Evolutionary conservation across 2,329 filamentous ascomycete species (phyloP), one percentile per base, ranked within the genome.

Genomic region (Epichloe festucae): DNA sequence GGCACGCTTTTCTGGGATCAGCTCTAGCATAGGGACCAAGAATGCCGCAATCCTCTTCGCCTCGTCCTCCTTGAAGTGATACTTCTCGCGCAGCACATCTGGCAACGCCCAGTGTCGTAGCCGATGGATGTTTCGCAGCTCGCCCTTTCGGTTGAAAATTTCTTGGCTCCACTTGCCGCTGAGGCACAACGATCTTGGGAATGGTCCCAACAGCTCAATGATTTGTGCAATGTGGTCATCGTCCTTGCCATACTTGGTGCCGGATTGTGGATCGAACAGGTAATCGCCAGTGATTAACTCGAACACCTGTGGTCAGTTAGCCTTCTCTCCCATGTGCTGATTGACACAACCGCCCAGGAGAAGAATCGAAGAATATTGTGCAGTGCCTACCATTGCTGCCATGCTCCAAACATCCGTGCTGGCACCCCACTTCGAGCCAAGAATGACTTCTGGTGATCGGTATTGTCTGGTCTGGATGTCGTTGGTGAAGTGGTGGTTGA

Each of bases 391-490:
- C 93, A 98, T 98, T 59, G 87, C 87, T 53, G 93, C 90, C 93
- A 98, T 98, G 70, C 91, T 97, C 93, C 93, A 98, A 7, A 97
- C 87, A 69, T 98, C 93, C 2, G 93, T 97, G 65, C 91, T 97
- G n/a, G 93, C 93, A 59, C 93, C 93, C 93, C 93, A 98, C 73
- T 97, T 97, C 3, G 89, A 82, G 40, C 93, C 93, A 19, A 98
- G 74, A 54, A 98, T 97, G 52, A 98, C 93, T 70, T 98, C 93
- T 1, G 93, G 93, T 1, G 93, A 97, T 52, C 93, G 79, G 69
- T 98, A 98, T 70, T 98, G 93, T 62, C 93, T 79, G 8, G 93
- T 98, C 67, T 98, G 93, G 62, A 98, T 98, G 66, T 98, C 93
- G 65, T 98, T 96, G 64, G 93, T 98, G 70, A 98, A 98, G 70